Percentiles rank a stretch among this genome's conserved stretches.
Evolutionary conservation across 2,329 filamentous ascomycete genomes (phyloP).

Genomic region (Cladosporium phlei): DNA sequence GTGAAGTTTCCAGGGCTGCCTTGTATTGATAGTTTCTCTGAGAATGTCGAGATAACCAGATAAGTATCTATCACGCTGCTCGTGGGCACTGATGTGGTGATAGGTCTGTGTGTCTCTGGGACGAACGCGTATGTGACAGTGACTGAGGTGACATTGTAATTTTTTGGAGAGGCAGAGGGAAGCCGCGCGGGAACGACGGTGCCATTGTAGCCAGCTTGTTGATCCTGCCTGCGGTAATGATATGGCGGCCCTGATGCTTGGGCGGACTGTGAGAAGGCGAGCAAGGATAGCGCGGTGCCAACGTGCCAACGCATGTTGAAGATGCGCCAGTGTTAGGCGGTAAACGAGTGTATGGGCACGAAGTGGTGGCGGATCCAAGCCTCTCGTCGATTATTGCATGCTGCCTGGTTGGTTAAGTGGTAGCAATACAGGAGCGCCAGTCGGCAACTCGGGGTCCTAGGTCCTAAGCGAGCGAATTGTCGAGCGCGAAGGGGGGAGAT

Average conservation of each 20-base stretch:
- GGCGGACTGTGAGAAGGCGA: slow-evolving; percentile 5
- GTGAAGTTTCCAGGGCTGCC: not conserved
- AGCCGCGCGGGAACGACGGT: not conserved
- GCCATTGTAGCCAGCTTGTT: not conserved
- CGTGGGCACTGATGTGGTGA: not conserved
- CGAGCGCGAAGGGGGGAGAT: too few relatives aligned
- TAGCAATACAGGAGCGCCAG: slow-evolving; percentile 6
- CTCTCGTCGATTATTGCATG: slow-evolving; percentile 7
- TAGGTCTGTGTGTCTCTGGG: not conserved
- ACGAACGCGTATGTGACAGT: slow-evolving; percentile 6
- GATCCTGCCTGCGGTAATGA: slow-evolving; percentile 6
- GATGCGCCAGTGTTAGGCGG: not conserved
- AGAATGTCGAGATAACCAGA: slow-evolving; percentile 6
- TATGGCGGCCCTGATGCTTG: slow-evolving; percentile 4
- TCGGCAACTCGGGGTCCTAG: not conserved
- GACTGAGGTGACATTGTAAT: slow-evolving; percentile 2
- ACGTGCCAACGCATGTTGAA: slow-evolving; percentile 7
- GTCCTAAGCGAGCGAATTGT: slow-evolving; percentile 3
- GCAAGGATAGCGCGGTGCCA: slow-evolving; percentile 7
- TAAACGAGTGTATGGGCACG: slow-evolving; percentile 3
- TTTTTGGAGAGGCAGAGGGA: not conserved
- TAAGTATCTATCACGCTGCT: slow-evolving; percentile 2
- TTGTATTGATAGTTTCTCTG: not conserved
- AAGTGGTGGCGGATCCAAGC: slow-evolving; percentile 10
- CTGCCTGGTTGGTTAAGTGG: not conserved